These are phyloP conservation scores for Fusarium staphyleae DNA, from an alignment of 2,329 filamentous ascomycete genomes.

Conservation along the genomic window DNA sequence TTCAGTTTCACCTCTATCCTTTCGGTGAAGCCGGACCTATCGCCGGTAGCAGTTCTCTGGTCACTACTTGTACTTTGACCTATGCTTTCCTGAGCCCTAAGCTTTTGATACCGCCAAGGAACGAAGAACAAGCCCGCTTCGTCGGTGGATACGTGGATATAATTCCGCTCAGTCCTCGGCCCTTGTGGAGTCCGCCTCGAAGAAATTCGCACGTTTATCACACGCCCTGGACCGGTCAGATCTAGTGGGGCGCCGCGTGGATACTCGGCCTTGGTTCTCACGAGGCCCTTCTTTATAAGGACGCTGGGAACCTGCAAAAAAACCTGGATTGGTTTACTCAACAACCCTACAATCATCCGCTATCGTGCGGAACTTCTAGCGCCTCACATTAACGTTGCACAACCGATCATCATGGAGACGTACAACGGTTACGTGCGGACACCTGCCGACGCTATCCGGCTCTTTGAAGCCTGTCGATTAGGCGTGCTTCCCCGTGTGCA, in stretches of 20 bases:
- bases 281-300: slow-evolving; percentile 33
- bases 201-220: slow-evolving; percentile 34
- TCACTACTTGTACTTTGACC: slow-evolving; percentile 16
- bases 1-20: slow-evolving; percentile 22
- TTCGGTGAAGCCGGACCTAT: slow-evolving; percentile 17
- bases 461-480: slow-evolving; percentile 96
- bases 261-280: slow-evolving; percentile 36
- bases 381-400: slow-evolving; percentile 26
- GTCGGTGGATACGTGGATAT: slow-evolving; percentile 36
- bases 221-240: slow-evolving; percentile 40
- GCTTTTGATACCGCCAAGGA: slow-evolving; percentile 36
- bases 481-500: slow-evolving; percentile 92
- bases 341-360: slow-evolving; percentile 25
- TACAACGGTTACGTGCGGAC: slow-evolving; percentile 95
- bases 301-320: slow-evolving; percentile 27
- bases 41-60: slow-evolving; percentile 12
- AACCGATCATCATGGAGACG: slow-evolving; percentile 78
- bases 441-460: slow-evolving; percentile 94
- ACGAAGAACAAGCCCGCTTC: slow-evolving; percentile 26
- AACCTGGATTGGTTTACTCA: slow-evolving; percentile 26
- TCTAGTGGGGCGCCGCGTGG: slow-evolving; percentile 41
- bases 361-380: slow-evolving; percentile 23
- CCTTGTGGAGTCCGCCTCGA: slow-evolving; percentile 39
- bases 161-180: slow-evolving; percentile 41
- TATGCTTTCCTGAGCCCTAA: slow-evolving; percentile 20